Conservation (phyloP, 2,329 filamentous ascomycete species). For the Alternaria burnsii region DNA sequence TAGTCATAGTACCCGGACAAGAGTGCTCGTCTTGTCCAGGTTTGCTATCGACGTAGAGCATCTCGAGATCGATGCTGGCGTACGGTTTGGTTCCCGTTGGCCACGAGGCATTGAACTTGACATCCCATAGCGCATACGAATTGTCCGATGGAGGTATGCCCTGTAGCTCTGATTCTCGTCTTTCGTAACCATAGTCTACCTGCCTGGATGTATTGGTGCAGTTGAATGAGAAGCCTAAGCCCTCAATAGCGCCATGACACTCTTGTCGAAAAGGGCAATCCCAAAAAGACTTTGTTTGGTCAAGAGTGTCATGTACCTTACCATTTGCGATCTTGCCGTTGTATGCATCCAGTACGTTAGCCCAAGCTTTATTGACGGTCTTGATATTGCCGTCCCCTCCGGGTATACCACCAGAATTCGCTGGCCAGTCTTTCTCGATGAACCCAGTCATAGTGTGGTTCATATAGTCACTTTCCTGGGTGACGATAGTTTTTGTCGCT, state of each 20-base stretch:
- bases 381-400: slow-evolving; percentile 28
- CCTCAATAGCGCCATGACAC: slow-evolving; percentile 26
- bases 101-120: slow-evolving; percentile 25
- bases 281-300: slow-evolving; percentile 27
- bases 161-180: slow-evolving; percentile 16
- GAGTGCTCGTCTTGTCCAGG: slow-evolving; percentile 12
- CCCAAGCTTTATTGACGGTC: slow-evolving; percentile 26
- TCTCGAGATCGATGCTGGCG: slow-evolving; percentile 27
- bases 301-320: slow-evolving; percentile 31
- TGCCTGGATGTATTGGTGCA: slow-evolving; percentile 22
- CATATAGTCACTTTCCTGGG: slow-evolving; percentile 25
- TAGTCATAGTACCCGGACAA: slow-evolving; percentile 28
- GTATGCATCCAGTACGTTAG: slow-evolving; percentile 34
- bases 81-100: slow-evolving; percentile 20
- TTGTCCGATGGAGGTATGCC: slow-evolving; percentile 14
- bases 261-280: slow-evolving; percentile 32
- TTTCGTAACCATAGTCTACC: slow-evolving; percentile 33
- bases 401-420: slow-evolving; percentile 29
- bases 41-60: slow-evolving; percentile 31
- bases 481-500: background rate
- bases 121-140: slow-evolving; percentile 23
- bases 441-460: slow-evolving; percentile 31
- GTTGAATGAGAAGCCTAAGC: slow-evolving; percentile 27
- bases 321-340: slow-evolving; percentile 33
- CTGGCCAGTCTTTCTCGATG: slow-evolving; percentile 27